Conservation (phyloP, 345 rosid genomes). For the Hypericum perforatum region DNA sequence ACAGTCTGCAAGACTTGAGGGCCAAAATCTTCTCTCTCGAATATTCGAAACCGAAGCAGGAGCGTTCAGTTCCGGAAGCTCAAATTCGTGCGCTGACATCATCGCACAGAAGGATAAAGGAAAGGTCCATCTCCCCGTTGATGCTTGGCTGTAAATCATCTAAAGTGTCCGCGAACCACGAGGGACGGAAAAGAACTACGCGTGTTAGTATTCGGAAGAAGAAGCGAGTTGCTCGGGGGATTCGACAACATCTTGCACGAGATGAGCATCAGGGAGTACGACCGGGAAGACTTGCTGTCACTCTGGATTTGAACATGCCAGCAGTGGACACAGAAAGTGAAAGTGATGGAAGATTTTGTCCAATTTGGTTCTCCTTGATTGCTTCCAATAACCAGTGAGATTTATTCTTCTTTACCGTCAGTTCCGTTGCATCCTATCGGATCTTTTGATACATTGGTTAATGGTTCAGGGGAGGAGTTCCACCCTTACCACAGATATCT, state of each 20-base stretch:
- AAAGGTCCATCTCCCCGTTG: constrained; percentile 28
- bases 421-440: constrained; percentile 2
- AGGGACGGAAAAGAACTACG: constrained; percentile 16
- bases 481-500: constrained; percentile 38
- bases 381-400: constrained; percentile 20
- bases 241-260: too few species aligned
- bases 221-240: too few species aligned
- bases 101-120: constrained; percentile 23
- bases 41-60: too few species aligned
- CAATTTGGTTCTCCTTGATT: too few species aligned
- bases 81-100: too few species aligned
- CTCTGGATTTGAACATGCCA: constrained; percentile 19
- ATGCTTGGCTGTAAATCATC: constrained; percentile 14
- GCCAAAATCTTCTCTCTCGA: constrained; percentile 10
- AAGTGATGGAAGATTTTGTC: too few species aligned
- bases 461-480: constrained; percentile 25
- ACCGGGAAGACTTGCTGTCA: constrained; percentile 12
- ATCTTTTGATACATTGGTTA: constrained; percentile 2
- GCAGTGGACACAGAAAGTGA: constrained; percentile 3
- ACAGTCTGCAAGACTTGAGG: constrained; percentile 31
- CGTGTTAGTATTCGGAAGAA: constrained; percentile 14
- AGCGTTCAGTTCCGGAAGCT: too few species aligned
- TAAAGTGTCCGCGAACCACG: constrained; percentile 11
- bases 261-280: constrained; percentile 5
- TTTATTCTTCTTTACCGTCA: not conserved